phyloP scores from a whole-genome alignment of 306 rosid genomes.

The Mimosa pudica region DNA sequence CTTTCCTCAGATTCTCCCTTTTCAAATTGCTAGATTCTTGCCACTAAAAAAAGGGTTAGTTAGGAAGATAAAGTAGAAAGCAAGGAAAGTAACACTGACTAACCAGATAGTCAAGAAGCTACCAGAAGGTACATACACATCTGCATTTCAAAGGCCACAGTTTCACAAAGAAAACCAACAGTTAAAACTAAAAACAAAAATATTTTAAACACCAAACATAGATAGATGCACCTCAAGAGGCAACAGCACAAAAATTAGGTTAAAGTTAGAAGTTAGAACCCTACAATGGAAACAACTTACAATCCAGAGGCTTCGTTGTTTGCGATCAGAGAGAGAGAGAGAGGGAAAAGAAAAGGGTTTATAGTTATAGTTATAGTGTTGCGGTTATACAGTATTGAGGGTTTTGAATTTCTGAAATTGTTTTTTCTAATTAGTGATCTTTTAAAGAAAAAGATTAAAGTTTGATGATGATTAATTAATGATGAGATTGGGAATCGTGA shows the following conservation, averaged over 20 bases:
- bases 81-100: conserved; percentile 43
- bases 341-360: not conserved
- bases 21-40: not conserved
- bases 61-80: not conserved
- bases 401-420: not conserved
- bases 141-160: conserved; percentile 44
- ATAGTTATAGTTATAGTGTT: too few species aligned
- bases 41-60: not conserved
- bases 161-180: not conserved
- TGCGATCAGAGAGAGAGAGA: not conserved
- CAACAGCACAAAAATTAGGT: conserved; percentile 21
- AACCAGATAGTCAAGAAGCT: conserved; percentile 44
- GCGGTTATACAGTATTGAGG: not conserved
- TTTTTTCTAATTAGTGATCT: not conserved
- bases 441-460: not conserved
- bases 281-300: conserved; percentile 21
- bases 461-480: not conserved
- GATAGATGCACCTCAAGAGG: not conserved
- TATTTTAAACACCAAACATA: not conserved
- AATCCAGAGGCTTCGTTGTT: not conserved
- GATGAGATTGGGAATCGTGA: not conserved
- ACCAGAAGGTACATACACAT: conserved; percentile 19
- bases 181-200: not conserved
- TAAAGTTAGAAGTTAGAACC: not conserved
- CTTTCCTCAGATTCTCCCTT: not conserved